Base-by-base conservation (phyloP, 768 basidiomycete species). In the Pisolithus tinctorius region DNA sequence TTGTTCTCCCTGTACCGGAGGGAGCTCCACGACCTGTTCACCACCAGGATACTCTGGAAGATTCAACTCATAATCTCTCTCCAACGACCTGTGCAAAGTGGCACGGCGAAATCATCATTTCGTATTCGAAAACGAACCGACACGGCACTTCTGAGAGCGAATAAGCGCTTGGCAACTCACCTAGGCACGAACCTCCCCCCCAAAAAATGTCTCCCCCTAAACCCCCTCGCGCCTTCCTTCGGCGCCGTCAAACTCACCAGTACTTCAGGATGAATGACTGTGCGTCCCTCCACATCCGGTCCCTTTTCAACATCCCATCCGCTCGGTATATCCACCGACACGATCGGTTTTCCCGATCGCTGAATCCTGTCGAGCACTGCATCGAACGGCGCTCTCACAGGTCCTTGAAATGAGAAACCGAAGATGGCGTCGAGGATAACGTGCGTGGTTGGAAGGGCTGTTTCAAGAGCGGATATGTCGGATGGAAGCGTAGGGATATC, bases 251-350 rank as follows among this genome's bases (percentile, higher is more conserved):
- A 71, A 61, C 90, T 94, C 52, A 99, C 69, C 41, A 99, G 70
- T 6, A 90, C 87, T 49, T 88, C 81, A 0, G 95, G 88, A 16
- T 79, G 68, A 46, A 97, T 70, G 0, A 79, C 88, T 55, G 7
- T 34, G 13, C 34, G 45, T 14, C 74, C 67, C 14, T 73, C 78
- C 43, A 67, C 72, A 4, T 69, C 72, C 47, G 77, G 79, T 2
- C 95, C 95, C 20, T 75, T 69, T 58, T 94, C 90, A 23, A 98
- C 92, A 60, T 93, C 83, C 96, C 96, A 99, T 7, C 94, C 96
- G 1, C 88, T 91, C 0, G 96, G 96, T 45, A 99, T 93, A 67
- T 99, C 96, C 3, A 99, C 87, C 2, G 88, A 91, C 26, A 99
- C 80, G 60, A 97, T 88, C 0, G 96, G 94, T 13, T 90, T 73